phyloP scores from a whole-genome alignment of 352 stramenopile species.

The Phytopythium vexans region DNA sequence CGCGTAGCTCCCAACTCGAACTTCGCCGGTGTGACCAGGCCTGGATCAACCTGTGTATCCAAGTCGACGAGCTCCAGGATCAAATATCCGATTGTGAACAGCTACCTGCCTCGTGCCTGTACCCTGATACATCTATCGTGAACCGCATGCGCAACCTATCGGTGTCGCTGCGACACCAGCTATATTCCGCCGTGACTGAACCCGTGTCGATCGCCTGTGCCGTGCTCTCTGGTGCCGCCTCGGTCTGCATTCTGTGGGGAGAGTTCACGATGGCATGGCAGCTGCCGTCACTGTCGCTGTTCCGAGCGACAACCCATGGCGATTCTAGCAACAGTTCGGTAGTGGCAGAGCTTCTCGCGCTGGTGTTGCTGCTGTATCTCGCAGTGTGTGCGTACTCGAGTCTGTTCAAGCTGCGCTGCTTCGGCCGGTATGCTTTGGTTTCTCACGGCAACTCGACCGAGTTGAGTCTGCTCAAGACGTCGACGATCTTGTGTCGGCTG shows the following conservation, averaged over 20 bases:
- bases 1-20: conserved; percentile 33
- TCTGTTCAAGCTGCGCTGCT: conserved; percentile 53
- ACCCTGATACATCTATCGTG: conserved; percentile 25
- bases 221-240: conserved; percentile 25
- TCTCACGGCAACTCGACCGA: conserved; percentile 56
- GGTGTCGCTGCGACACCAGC: conserved; percentile 7
- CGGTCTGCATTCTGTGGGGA: conserved; percentile 58
- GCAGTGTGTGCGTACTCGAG: conserved; percentile 55
- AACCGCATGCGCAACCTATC: conserved; percentile 31
- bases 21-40: conserved; percentile 49
- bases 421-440: conserved; percentile 47
- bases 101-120: conserved; percentile 32
- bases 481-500: conserved; percentile 60
- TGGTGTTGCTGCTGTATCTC: conserved; percentile 56
- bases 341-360: conserved; percentile 27
- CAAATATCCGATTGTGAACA: conserved; percentile 11
- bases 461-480: conserved; percentile 52
- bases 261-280: conserved; percentile 61
- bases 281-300: conserved; percentile 25
- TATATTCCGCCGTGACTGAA: conserved; percentile 24
- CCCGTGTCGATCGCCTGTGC: conserved; percentile 25
- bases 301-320: conserved; percentile 16
- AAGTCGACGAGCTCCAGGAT: conserved; percentile 32
- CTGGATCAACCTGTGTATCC: conserved; percentile 57
- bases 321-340: conserved; percentile 14